A percentile compares a stretch with the other conserved stretches of the same genome.
These are phyloP conservation scores for Botrytis paeoniae DNA, from an alignment of 2,329 filamentous ascomycete species.

Conservation along the genomic window DNA sequence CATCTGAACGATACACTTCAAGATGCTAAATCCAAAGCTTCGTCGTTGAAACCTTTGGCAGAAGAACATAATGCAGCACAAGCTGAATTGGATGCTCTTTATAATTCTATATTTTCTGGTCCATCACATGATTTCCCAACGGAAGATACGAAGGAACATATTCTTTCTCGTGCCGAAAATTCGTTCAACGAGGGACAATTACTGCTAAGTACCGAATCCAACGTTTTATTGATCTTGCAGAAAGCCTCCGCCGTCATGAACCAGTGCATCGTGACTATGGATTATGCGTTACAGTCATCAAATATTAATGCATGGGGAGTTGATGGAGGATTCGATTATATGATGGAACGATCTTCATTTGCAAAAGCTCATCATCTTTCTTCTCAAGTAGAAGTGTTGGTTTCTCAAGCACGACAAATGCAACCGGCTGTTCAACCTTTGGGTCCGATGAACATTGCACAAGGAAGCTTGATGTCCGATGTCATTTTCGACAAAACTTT, in stretches of 20 bases:
- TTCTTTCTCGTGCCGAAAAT: conserved; percentile 38
- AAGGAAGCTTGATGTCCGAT: conserved; percentile 47
- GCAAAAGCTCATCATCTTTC: conserved; percentile 54
- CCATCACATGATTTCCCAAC: conserved; percentile 50
- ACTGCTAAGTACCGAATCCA: conserved; percentile 41
- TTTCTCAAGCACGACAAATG: conserved; percentile 42
- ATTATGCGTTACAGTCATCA: conserved; percentile 44
- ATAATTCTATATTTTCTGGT: conserved; percentile 51
- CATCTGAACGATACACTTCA: conserved; percentile 42
- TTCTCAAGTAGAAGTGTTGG: conserved; percentile 44
- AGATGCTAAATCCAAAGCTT: conserved; percentile 40
- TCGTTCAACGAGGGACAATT: conserved; percentile 41
- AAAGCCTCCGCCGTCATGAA: conserved; percentile 42
- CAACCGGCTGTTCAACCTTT: conserved; percentile 42
- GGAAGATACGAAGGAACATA: conserved; percentile 48
- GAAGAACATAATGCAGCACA: conserved; percentile 44
- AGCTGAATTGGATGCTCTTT: conserved; percentile 49
- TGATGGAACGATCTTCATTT: conserved; percentile 38
- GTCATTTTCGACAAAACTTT: conserved; percentile 54
- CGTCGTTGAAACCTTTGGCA: conserved; percentile 41
- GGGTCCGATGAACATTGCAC: conserved; percentile 42
- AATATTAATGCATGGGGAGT: conserved; percentile 48
- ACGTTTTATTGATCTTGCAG: conserved; percentile 42
- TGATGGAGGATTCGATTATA: conserved; percentile 36
- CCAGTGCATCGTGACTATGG: conserved; percentile 40